Percentiles rank a stretch among this genome's conserved stretches.
These are phyloP conservation scores for Forsythia suspensa DNA, from an alignment of 257 asterid species.

Conservation along the genomic window DNA sequence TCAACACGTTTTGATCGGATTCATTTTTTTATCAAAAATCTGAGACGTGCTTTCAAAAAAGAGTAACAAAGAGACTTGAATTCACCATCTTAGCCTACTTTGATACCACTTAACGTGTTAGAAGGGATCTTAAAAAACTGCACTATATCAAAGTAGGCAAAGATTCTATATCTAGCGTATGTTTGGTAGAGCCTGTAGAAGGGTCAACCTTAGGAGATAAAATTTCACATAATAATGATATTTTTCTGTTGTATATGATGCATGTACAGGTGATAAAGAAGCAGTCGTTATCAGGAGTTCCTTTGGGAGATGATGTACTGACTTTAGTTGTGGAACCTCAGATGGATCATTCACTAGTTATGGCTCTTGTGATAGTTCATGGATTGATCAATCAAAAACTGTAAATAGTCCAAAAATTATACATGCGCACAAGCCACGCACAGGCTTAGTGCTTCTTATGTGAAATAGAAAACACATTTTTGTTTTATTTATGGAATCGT, in stretches of 20 bases:
- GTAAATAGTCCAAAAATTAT: conserved; percentile 20
- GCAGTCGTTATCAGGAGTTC: conserved; percentile 54
- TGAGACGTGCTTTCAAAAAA: too few relatives aligned
- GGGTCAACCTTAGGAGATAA: too few relatives aligned
- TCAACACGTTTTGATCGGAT: not conserved
- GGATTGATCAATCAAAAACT: conserved; percentile 57
- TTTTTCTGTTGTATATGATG: not conserved
- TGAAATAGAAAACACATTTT: not conserved
- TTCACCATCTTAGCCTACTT: too few relatives aligned
- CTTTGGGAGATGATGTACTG: conserved; percentile 71
- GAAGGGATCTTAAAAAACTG: too few relatives aligned
- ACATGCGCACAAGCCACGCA: not conserved
- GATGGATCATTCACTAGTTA: conserved; percentile 57
- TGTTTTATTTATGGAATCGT: too few relatives aligned
- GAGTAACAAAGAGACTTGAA: too few relatives aligned
- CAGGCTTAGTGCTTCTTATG: not conserved
- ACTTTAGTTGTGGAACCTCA: conserved; percentile 62
- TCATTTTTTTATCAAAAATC: too few relatives aligned
- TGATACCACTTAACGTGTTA: too few relatives aligned
- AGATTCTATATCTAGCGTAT: too few relatives aligned
- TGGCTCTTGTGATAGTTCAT: conserved; percentile 70
- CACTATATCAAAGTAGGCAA: too few relatives aligned
- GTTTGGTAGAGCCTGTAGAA: too few relatives aligned
- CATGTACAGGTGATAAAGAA: conserved; percentile 53
- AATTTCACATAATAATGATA: not conserved